phyloP scores from a whole-genome alignment of 306 rosid genomes.

The Canavalia ensiformis region DNA sequence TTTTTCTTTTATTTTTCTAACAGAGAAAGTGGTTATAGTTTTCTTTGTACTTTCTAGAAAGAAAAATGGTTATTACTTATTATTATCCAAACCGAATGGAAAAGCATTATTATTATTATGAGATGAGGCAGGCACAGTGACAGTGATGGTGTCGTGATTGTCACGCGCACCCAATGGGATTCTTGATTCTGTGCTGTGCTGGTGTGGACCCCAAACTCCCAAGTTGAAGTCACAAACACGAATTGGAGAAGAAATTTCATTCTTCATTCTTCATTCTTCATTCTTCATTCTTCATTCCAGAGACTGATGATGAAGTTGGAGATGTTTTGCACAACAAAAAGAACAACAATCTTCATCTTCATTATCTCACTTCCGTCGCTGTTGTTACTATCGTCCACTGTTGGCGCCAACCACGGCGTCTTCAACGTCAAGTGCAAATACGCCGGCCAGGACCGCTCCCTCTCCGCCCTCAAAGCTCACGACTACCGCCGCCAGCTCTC shows the following conservation, averaged over 20 bases:
- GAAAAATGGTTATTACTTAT: no score
- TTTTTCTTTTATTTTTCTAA: no score
- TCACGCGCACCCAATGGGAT: background rate
- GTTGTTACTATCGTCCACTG: constrained; percentile 36
- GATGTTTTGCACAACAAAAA: background rate
- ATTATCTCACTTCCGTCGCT: background rate
- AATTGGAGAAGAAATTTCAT: no score
- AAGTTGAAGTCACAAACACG: no score
- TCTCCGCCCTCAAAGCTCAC: constrained; percentile 80
- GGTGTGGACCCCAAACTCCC: constrained; percentile 26
- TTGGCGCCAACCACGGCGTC: constrained; percentile 65
- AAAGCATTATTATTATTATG: no score
- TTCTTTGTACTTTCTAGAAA: no score
- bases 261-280: no score
- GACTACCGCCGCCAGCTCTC: constrained; percentile 86
- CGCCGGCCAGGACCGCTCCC: constrained; percentile 76
- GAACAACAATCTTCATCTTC: background rate
- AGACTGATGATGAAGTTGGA: background rate
- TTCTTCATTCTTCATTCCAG: no score
- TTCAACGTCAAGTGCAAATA: constrained; percentile 85
- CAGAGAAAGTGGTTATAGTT: no score
- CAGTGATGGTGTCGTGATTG: no score
- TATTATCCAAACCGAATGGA: no score
- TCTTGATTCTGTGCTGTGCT: background rate
- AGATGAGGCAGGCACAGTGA: no score